A percentile compares a stretch with the other conserved stretches of the same genome.
phyloP scores from a whole-genome alignment of 2,329 filamentous ascomycete species.

The Aaosphaeria pasadenensis region DNA sequence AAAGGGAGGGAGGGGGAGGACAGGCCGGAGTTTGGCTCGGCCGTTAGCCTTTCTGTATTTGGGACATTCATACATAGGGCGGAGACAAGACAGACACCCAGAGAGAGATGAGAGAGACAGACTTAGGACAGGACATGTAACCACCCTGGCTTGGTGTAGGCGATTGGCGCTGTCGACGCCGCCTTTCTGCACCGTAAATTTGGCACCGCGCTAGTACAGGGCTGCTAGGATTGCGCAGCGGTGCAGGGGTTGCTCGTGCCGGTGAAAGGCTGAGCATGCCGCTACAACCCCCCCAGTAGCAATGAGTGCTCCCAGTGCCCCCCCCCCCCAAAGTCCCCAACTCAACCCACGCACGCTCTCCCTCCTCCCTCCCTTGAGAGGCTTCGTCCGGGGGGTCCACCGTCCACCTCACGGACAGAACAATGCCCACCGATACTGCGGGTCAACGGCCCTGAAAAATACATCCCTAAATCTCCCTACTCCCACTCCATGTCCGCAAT shows the following conservation, averaged over 20 bases:
- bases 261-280: slow-evolving; percentile 10
- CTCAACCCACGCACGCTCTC: slow-evolving; percentile 1
- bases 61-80: slow-evolving; percentile 10
- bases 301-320: not conserved
- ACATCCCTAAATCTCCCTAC: not conserved
- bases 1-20: not conserved
- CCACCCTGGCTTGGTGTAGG: slow-evolving; percentile 2
- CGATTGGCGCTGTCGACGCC: slow-evolving; percentile 10
- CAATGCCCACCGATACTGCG: slow-evolving; percentile 9
- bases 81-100: slow-evolving; percentile 7
- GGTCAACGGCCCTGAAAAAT: slow-evolving; percentile 9
- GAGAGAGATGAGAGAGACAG: not conserved
- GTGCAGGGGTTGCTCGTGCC: slow-evolving; percentile 1
- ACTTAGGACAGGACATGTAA: not conserved
- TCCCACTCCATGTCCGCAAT: not conserved
- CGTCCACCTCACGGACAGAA: slow-evolving; percentile 3
- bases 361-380: no score
- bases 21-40: slow-evolving; percentile 17
- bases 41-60: slow-evolving; percentile 17
- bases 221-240: slow-evolving; percentile 13
- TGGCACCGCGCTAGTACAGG: slow-evolving; percentile 21
- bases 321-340: not conserved
- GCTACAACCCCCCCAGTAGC: not conserved
- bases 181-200: slow-evolving; percentile 19
- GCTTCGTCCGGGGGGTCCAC: not conserved